Base-by-base conservation (phyloP, 2,329 filamentous ascomycete species). In the Alternaria incomplexa region DNA sequence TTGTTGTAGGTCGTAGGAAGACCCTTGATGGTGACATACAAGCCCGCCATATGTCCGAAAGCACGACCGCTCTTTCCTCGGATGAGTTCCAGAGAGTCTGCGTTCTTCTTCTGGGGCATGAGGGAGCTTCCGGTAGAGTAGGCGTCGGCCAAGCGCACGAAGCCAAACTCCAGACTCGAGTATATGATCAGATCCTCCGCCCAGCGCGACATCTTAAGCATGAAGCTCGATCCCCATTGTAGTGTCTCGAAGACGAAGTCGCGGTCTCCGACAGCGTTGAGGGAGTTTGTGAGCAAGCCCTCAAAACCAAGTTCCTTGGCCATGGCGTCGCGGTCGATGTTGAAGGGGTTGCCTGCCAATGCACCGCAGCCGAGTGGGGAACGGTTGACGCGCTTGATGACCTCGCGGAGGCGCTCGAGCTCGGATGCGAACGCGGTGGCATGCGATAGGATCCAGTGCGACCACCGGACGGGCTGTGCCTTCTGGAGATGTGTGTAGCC, bases 401-500 rank as follows among this genome's bases (percentile, higher is more conserved):
- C 86, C 78, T 94, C 87, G 56, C 91, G 86, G 65, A 97, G 84
- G 56, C 93, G 88, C 83, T 96, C 87, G 32, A 96, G 87, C 79
- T 97, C 93, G 40, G 84, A 84, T 13, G 87, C 84, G 75, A 97
- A 95, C 30, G 88, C 87, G 53, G 88, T 87, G 54, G 87, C 92
- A 76, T 93, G 90, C 51, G 89, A 90, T 67, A 97, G 82, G 76
- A 97, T 84, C 90, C 90, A 95, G 75, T 96, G 92, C 58, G 86
- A 89, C 91, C 91, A 97, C 64, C 91, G 85, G 70, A 97, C 89
- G 1, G 93, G 92, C 81, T 92, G 87, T 4, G 92, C 92, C 56
- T 92, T 90, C 82, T 97, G 93, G 36, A 96, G 82, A 80, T 97
- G 93, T 13, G 93, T 96, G 82, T 97, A 97, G 3, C 92, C 92